These are phyloP conservation scores for Glebionis coronaria DNA, from an alignment of 129 eudicot genomes.

Conservation along the genomic window DNA sequence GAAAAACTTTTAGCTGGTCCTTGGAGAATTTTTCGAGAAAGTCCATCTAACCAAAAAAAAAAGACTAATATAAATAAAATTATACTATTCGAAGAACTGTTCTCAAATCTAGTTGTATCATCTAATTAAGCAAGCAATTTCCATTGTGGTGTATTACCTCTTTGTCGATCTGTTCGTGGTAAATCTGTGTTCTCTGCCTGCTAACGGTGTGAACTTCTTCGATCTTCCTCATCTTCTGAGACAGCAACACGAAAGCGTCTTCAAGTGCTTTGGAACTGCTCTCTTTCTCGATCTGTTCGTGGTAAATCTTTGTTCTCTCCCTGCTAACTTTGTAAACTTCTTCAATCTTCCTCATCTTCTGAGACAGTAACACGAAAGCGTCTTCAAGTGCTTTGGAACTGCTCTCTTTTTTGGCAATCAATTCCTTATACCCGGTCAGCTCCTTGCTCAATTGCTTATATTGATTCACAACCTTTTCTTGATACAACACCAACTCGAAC, in stretches of 20 bases:
- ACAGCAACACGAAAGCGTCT: constrained; percentile 41
- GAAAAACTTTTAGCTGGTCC: constrained; percentile 49
- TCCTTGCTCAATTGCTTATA: constrained; percentile 82
- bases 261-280: constrained; percentile 51
- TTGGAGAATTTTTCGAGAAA: constrained; percentile 60
- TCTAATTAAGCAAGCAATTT: too few species aligned
- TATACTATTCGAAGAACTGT: too few species aligned
- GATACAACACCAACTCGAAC: too few species aligned
- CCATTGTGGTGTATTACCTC: too few species aligned
- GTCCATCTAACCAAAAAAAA: too few species aligned
- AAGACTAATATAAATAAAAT: too few species aligned
- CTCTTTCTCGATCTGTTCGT: constrained; percentile 61
- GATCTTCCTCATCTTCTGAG: too few species aligned
- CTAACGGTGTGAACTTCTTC: constrained; percentile 56
- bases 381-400: constrained; percentile 60
- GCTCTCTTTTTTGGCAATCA: constrained; percentile 49
- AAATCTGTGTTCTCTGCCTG: constrained; percentile 52
- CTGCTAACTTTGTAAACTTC: constrained; percentile 55
- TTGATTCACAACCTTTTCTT: too few species aligned
- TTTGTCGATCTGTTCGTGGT: constrained; percentile 62
- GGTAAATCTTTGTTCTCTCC: constrained; percentile 54
- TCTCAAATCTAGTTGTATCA: too few species aligned
- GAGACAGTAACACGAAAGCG: constrained; percentile 33
- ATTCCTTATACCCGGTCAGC: constrained; percentile 48
- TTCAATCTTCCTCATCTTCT: too few species aligned